Base-by-base conservation (phyloP, 228 moss, liverwort and hornwort genomes). In the Sphagnum magellanicum region DNA sequence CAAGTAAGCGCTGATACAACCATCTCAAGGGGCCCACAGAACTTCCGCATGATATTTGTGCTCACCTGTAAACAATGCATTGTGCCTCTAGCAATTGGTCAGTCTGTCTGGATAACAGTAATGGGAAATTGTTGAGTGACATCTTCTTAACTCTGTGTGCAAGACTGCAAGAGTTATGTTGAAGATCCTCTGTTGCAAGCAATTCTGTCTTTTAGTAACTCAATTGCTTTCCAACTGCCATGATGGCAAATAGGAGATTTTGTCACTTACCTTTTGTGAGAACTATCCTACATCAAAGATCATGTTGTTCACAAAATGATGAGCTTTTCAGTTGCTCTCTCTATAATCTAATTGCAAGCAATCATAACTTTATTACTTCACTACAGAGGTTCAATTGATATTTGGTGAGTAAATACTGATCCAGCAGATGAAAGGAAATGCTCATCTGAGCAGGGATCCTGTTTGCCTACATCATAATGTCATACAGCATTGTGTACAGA, bases 31-130 rank as follows among this genome's bases (percentile, higher is more conserved):
- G 87, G 76, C 70, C 94, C 90, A 65, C 82, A 84, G 77, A 86
- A 98, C 74, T 94, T 94, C 71, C 90, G 92, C 49, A 79, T 70
- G 69, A 94, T 84, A 70, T 80, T 92, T 77, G 85, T 84, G 78
- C 90, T 93, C 10, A 88, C 87, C 97, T 93, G 79, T 67, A 76
- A 52, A 47, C 49, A 70, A 64, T 50, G 63, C 68, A 68, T 67
- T 67, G 51, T 9, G 5, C 50, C 16, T 67, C 12, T 12, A 55
- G 8, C 55, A 55, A 2, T 32, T 32, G 32, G 32, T 32, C 32
- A 32, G 32, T 32, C 32, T 32, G 32, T 32, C 32, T 32, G 32
- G 32, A 32, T 3, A 32, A 32, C 66, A 70, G 46, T 50, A 9
- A 61, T 6, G 62, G 10, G 9, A 61, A 15, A 49, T 46, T 57